These are phyloP conservation scores for Aphanomyces invadans DNA, from an alignment of 352 stramenopile species.

Conservation along the genomic window DNA sequence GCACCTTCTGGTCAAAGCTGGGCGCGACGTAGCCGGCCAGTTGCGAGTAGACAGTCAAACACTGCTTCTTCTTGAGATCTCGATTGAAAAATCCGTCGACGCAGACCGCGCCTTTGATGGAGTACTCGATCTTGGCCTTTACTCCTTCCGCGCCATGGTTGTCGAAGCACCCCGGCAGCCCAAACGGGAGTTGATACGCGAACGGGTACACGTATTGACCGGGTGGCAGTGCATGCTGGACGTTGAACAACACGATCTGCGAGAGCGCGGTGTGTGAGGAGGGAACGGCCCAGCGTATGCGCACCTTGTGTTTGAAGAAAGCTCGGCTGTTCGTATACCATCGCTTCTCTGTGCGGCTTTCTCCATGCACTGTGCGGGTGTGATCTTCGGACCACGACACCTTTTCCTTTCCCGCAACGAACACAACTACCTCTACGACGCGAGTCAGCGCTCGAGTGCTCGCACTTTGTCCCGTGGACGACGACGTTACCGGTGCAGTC, in stretches of 20 bases:
- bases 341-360: slow-evolving; percentile 25
- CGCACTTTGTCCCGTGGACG: no score
- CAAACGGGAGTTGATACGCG: slow-evolving; percentile 43
- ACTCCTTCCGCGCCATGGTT: slow-evolving; percentile 38
- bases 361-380: slow-evolving; percentile 30
- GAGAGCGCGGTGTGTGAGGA: no score
- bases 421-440: slow-evolving; percentile 46
- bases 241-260: slow-evolving; percentile 19
- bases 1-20: slow-evolving; percentile 46
- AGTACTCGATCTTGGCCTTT: slow-evolving; percentile 65
- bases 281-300: background rate
- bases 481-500: slow-evolving; percentile 46
- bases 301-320: slow-evolving; percentile 54
- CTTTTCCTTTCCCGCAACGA: slow-evolving; percentile 58
- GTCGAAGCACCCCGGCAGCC: slow-evolving; percentile 51
- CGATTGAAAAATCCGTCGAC: slow-evolving; percentile 50
- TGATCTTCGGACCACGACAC: slow-evolving; percentile 40
- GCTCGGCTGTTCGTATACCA: slow-evolving; percentile 30
- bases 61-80: slow-evolving; percentile 53
- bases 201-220: slow-evolving; percentile 69
- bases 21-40: slow-evolving; percentile 36
- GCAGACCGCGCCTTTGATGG: slow-evolving; percentile 61
- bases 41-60: slow-evolving; percentile 51
- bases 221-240: slow-evolving; percentile 46
- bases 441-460: background rate